Conservation (phyloP, 2,329 filamentous ascomycete species). For the Colletotrichum ledebouriae region DNA sequence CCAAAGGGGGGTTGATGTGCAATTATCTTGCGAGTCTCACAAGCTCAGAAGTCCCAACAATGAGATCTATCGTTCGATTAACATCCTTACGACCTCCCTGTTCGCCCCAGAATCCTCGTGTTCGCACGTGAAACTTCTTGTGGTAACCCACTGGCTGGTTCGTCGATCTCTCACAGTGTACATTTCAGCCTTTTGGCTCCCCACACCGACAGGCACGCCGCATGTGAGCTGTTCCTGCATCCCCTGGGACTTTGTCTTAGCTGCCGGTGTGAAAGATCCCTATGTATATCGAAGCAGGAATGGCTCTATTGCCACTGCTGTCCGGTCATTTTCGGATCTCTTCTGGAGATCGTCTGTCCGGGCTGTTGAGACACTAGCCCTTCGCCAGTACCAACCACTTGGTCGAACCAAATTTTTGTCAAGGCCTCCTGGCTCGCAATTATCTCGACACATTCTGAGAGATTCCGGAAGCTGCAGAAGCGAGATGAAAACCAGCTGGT, state of each 20-base stretch:
- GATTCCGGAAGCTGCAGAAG: slow-evolving; percentile 20
- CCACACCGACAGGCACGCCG: slow-evolving; percentile 15
- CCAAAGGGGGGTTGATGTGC: not conserved
- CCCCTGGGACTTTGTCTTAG: slow-evolving; percentile 6
- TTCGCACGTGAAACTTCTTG: slow-evolving; percentile 23
- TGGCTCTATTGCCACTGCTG: slow-evolving; percentile 17
- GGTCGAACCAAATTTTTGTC: slow-evolving; percentile 4
- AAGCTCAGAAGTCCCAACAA: slow-evolving; percentile 3
- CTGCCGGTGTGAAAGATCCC: slow-evolving; percentile 8
- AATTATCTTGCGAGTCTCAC: not conserved
- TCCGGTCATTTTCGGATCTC: slow-evolving; percentile 28
- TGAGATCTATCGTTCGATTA: not conserved
- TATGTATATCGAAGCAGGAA: not conserved
- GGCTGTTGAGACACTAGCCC: not conserved
- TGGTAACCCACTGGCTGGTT: slow-evolving; percentile 11
- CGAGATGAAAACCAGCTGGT: slow-evolving; percentile 12
- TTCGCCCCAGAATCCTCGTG: slow-evolving; percentile 30
- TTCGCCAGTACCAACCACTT: slow-evolving; percentile 6
- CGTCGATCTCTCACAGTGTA: slow-evolving; percentile 24
- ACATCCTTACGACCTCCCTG: slow-evolving; percentile 1
- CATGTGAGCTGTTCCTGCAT: slow-evolving; percentile 24
- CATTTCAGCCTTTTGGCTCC: not conserved
- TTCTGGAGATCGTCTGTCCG: slow-evolving; percentile 11
- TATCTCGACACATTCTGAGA: slow-evolving; percentile 1
- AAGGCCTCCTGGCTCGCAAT: not conserved